A percentile compares a stretch with the other conserved stretches of the same genome.
These are phyloP conservation scores for Leishmania martiniquensis DNA, from an alignment of 208 protist species.

Conservation along the genomic window DNA sequence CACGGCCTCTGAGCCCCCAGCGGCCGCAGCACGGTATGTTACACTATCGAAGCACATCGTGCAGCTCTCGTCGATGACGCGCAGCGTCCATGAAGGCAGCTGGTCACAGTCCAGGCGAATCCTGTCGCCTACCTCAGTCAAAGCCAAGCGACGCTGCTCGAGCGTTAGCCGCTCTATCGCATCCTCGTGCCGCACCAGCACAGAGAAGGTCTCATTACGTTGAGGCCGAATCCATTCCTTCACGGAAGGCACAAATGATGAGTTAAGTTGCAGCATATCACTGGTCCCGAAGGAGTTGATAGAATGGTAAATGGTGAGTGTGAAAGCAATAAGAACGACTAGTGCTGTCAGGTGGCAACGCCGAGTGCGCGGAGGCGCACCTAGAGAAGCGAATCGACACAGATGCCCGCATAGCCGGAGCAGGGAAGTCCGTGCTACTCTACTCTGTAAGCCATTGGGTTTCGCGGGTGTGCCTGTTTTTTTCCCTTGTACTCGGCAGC, in stretches of 20 bases:
- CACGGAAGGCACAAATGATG: accelerated
- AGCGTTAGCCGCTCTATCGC: neutral
- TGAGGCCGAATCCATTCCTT: neutral
- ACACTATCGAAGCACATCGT: neutral
- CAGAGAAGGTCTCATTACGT: neutral
- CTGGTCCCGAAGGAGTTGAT: neutral
- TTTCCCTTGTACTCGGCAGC: neutral
- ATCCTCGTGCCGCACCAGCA: neutral
- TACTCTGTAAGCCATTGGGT: neutral
- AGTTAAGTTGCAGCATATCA: neutral
- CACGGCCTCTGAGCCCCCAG: neutral
- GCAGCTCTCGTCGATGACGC: conserved; percentile 5
- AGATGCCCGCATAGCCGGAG: neutral
- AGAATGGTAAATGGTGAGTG: neutral
- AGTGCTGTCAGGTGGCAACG: neutral
- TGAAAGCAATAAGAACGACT: neutral
- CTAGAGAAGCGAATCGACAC: neutral
- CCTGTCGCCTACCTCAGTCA: accelerated
- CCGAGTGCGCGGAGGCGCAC: neutral
- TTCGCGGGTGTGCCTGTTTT: neutral
- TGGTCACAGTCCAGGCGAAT: neutral
- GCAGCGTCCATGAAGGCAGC: conserved; percentile 2
- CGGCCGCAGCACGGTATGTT: neutral
- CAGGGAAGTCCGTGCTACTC: neutral
- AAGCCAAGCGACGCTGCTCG: neutral